A percentile compares a stretch with the other conserved stretches of the same genome.
phyloP scores from a whole-genome alignment of 108 stramenopile species.

The Aurantiochytrium sp. region DNA sequence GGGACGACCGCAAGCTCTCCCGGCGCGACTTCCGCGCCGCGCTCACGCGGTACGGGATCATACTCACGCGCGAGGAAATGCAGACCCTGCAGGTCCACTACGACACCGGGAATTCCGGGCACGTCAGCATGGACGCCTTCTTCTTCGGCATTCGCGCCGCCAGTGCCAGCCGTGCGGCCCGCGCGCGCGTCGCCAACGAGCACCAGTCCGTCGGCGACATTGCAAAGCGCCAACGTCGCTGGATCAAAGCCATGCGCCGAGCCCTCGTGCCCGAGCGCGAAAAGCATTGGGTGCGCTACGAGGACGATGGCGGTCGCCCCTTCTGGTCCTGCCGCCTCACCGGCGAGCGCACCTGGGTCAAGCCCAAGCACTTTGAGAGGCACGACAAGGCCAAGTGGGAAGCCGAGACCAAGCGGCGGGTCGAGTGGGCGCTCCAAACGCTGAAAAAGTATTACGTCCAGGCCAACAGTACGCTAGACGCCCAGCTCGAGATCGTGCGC shows the following conservation, averaged over 20 bases:
- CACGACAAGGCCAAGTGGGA: conserved; percentile 9
- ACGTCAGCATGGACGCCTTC: background rate
- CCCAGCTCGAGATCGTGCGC: background rate
- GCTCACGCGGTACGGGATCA: background rate
- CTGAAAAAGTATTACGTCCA: background rate
- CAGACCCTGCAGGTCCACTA: background rate
- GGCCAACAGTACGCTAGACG: background rate
- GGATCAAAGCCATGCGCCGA: background rate
- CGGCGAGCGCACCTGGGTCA: background rate
- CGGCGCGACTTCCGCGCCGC: background rate
- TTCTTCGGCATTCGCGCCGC: background rate
- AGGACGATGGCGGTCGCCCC: background rate
- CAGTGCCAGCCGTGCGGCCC: background rate
- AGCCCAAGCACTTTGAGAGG: background rate
- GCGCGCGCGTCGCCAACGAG: background rate
- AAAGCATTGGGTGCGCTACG: conserved; percentile 4
- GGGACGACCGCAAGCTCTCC: background rate
- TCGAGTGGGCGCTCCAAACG: background rate
- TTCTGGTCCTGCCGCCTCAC: background rate
- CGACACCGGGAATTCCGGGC: background rate
- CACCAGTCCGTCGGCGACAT: background rate
- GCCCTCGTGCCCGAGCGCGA: background rate
- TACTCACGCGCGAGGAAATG: background rate
- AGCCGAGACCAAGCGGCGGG: background rate
- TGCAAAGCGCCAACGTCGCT: background rate